phyloP scores from a whole-genome alignment of 2,329 filamentous ascomycete species.

The Huntiella bhutanensis region DNA sequence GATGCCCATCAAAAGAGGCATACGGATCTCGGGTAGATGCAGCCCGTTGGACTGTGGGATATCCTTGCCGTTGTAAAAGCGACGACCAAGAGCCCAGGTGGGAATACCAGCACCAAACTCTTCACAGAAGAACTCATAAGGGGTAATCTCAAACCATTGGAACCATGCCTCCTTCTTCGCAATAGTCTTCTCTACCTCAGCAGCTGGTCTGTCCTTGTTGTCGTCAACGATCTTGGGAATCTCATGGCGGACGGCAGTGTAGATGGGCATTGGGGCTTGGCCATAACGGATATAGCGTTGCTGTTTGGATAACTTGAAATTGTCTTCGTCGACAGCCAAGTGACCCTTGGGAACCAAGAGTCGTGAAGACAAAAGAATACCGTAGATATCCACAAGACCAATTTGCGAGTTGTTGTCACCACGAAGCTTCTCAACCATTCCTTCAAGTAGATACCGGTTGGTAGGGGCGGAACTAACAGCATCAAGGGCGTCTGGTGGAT shows the following conservation, averaged over 20 bases:
- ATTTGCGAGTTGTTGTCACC: constrained; percentile 63
- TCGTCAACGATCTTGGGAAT: constrained; percentile 41
- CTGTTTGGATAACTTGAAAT: constrained; percentile 87
- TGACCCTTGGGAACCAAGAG: constrained; percentile 72
- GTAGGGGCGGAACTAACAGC: constrained; percentile 76
- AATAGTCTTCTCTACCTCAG: constrained; percentile 31
- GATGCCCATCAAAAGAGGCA: constrained; percentile 77
- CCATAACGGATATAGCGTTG: constrained; percentile 56
- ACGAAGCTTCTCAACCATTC: constrained; percentile 78
- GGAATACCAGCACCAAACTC: constrained; percentile 83
- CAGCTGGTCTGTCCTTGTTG: constrained; percentile 12
- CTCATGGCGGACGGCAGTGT: constrained; percentile 87
- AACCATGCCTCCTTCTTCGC: constrained; percentile 62
- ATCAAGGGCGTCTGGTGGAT: constrained; percentile 66
- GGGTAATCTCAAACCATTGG: constrained; percentile 93
- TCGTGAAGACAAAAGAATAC: constrained; percentile 64
- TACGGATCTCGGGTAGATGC: constrained; percentile 63
- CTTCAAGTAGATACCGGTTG: constrained; percentile 75
- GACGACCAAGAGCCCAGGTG: constrained; percentile 77
- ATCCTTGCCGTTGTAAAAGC: constrained; percentile 55
- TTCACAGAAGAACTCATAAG: constrained; percentile 90
- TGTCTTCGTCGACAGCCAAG: constrained; percentile 38
- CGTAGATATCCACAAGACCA: constrained; percentile 85
- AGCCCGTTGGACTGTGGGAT: constrained; percentile 42
- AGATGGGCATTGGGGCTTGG: constrained; percentile 75